Percentiles rank a stretch among this genome's conserved stretches.
phyloP scores from a whole-genome alignment of 108 stramenopile genomes.

The Asterionellopsis glacialis region DNA sequence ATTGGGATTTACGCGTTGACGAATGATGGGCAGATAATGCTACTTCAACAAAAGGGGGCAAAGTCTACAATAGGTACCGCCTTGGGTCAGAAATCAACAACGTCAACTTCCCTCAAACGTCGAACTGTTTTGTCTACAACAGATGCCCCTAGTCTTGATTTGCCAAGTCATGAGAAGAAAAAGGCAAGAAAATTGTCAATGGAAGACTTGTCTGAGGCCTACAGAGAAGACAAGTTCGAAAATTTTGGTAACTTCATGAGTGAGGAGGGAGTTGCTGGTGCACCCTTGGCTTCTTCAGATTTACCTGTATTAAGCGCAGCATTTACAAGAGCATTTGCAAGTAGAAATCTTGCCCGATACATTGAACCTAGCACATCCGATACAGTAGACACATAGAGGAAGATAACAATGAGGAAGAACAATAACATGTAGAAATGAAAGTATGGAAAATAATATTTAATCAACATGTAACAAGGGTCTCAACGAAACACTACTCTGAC shows the following conservation, averaged over 20 bases:
- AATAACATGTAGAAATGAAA: constrained; percentile 5
- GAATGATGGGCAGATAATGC: constrained; percentile 8
- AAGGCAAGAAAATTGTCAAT: constrained; percentile 17
- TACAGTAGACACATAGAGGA: background rate
- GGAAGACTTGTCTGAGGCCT: constrained; percentile 11
- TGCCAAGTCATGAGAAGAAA: constrained; percentile 7
- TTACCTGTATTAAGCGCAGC: constrained; percentile 54
- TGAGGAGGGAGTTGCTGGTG: constrained; percentile 9
- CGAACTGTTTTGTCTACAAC: background rate
- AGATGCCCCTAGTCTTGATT: background rate
- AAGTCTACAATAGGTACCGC: background rate
- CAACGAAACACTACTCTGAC: too few relatives aligned
- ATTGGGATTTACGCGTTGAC: constrained; percentile 12
- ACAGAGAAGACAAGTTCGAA: constrained; percentile 28
- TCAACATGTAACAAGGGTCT: background rate
- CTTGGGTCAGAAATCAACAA: background rate
- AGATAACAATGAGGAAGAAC: background rate
- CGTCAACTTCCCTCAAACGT: background rate
- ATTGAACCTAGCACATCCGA: too few relatives aligned
- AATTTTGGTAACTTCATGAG: constrained; percentile 10
- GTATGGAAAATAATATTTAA: background rate
- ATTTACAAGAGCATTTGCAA: constrained; percentile 53
- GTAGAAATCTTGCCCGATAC: constrained; percentile 13
- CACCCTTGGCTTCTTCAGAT: constrained; percentile 31
- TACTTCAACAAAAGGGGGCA: constrained; percentile 7